These are phyloP conservation scores for Phyllosticta paracitricarpa DNA, from an alignment of 2,329 filamentous ascomycete species.

Conservation along the genomic window DNA sequence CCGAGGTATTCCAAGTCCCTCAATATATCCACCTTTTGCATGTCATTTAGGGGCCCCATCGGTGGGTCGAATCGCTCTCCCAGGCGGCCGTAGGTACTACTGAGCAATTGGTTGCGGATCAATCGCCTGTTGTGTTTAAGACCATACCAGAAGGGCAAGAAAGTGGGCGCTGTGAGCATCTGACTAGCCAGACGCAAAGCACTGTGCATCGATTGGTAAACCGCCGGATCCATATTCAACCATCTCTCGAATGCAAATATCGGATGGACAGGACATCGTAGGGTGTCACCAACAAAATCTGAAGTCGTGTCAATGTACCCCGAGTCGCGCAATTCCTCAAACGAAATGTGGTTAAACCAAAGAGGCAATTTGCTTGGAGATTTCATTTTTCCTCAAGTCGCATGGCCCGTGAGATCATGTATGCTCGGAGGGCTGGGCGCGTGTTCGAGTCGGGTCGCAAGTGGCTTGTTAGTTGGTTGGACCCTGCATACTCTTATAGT, in stretches of 20 bases:
- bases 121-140: not conserved
- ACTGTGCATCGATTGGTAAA: not conserved
- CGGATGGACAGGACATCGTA: not conserved
- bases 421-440: not conserved
- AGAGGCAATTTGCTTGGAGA: not conserved
- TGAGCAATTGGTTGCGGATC: not conserved
- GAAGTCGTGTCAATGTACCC: constrained; percentile 1
- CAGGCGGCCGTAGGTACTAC: not conserved
- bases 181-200: constrained; percentile 2
- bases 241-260: not conserved
- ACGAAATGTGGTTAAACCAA: constrained; percentile 4
- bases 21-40: not conserved
- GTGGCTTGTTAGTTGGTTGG: not conserved
- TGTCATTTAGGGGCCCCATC: not conserved
- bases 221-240: not conserved
- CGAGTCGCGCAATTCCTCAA: constrained; percentile 1
- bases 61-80: constrained; percentile 1
- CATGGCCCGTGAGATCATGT: not conserved
- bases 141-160: constrained; percentile 2
- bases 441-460: not conserved
- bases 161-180: not conserved
- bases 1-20: not conserved
- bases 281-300: not conserved
- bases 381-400: not conserved
- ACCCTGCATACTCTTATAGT: not conserved